Percentiles rank a stretch among this genome's conserved stretches.
phyloP scores from a whole-genome alignment of 2,329 filamentous ascomycete species.

The Thyridium curvatum region DNA sequence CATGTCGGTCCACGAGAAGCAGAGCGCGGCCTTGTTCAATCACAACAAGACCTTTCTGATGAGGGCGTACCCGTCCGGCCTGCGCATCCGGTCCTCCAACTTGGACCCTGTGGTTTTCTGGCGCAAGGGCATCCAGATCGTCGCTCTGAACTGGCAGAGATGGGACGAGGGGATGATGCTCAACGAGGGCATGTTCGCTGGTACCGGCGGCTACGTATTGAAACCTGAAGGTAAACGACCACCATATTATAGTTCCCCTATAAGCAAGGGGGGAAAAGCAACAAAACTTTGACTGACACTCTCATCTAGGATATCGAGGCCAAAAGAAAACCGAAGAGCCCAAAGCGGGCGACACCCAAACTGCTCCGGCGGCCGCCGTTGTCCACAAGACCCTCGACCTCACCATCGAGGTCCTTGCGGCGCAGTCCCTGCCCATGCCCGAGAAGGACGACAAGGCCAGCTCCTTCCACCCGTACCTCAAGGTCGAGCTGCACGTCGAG shows the following conservation, averaged over 20 bases:
- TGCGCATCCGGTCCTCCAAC: conserved; percentile 79
- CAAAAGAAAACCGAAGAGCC: conserved; percentile 17
- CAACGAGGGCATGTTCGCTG: conserved; percentile 80
- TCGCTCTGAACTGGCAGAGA: conserved; percentile 90
- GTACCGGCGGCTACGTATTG: conserved; percentile 76
- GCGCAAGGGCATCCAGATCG: conserved; percentile 84
- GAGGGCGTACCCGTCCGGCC: conserved; percentile 80
- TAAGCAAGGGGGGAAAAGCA: too few relatives aligned
- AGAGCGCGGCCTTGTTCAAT: conserved; percentile 54
- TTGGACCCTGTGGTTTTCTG: conserved; percentile 80
- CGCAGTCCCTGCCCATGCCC: conserved; percentile 67
- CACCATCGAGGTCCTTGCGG: conserved; percentile 67
- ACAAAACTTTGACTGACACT: neutral
- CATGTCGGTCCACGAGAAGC: conserved; percentile 49
- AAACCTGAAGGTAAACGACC: conserved; percentile 62
- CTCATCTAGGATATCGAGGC: conserved; percentile 33
- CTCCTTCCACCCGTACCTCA: conserved; percentile 73
- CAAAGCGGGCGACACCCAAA: conserved; percentile 17
- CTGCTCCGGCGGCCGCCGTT: conserved; percentile 23
- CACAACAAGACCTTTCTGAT: conserved; percentile 81
- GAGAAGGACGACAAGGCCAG: conserved; percentile 39
- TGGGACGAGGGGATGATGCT: conserved; percentile 93
- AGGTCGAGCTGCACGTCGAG: conserved; percentile 78
- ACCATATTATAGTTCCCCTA: neutral
- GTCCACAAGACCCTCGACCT: conserved; percentile 59